Evolutionary conservation across 352 stramenopile species (phyloP).

Genomic region (Pythium aquatile): DNA sequence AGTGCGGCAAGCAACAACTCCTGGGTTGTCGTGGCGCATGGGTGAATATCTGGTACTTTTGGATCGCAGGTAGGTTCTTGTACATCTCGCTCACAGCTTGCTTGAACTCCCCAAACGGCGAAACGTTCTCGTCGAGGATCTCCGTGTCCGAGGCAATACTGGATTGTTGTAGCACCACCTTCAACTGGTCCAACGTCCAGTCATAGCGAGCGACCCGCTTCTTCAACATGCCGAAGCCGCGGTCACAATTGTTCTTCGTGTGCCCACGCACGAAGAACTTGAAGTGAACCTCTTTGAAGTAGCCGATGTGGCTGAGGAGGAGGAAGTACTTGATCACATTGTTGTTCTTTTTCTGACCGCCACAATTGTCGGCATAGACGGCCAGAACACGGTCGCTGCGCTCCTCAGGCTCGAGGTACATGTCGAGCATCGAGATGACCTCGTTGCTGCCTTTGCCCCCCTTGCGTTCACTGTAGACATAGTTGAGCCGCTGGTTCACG

Average conservation of each 20-base stretch:
- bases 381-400: not conserved
- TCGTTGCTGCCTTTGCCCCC: slow-evolving; percentile 8
- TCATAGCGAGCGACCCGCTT: not conserved
- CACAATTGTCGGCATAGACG: slow-evolving; percentile 8
- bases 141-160: not conserved
- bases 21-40: not conserved
- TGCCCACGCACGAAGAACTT: slow-evolving; percentile 8
- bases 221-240: slow-evolving; percentile 1
- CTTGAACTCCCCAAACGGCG: not conserved
- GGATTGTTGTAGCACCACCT: not conserved
- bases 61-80: not conserved
- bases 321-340: slow-evolving; percentile 8
- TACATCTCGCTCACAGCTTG: not conserved
- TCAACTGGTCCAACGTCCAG: not conserved
- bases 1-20: not conserved
- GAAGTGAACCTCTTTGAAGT: not conserved
- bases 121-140: not conserved
- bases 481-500: slow-evolving; percentile 5
- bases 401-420: not conserved
- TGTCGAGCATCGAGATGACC: slow-evolving; percentile 4
- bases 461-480: slow-evolving; percentile 2
- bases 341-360: slow-evolving; percentile 14
- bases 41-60: slow-evolving; percentile 8
- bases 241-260: slow-evolving; percentile 7
- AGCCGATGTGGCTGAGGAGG: not conserved